Base-by-base conservation (phyloP, 1,284 basidiomycete genomes). In the Malassezia globosa region DNA sequence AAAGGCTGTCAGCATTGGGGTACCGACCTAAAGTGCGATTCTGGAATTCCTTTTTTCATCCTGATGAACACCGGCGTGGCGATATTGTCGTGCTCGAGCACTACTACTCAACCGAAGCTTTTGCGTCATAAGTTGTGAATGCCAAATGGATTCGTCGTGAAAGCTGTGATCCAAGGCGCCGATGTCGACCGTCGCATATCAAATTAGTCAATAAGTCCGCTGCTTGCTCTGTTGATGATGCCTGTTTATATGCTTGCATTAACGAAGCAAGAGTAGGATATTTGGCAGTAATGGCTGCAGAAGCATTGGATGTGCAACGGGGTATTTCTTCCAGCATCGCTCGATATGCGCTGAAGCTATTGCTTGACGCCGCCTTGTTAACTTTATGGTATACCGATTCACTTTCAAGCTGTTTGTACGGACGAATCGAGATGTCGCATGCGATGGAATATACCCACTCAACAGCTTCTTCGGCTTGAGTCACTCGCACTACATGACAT, bases 21-120 rank as follows among this genome's bases (percentile, higher is more conserved):
- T 96, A 92, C 63, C 45, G 46, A 14, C 79, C 84, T 64, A 76
- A 80, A 0, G 82, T 79, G 80, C 73, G 75, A 25, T 75, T 74
- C 10, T 83, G 83, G 59, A 80, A 83, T 60, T 78, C 81, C 18
- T 31, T 63, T 7, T 85, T 82, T 76, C 89, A 94, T 71, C 88
- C 86, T 46, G 89, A 95, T 56, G 54, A 69, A 40, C 76, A 89
- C 53, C 80, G 79, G 53, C 48, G 55, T 16, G 90, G 87, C 5
- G 83, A 82, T 1, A 81, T 95, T 23, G 75, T 78, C 34, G 80
- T 89, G 19, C 81, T 82, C 80, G 75, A 56, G 21, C 69, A 64
- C 57, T 58, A 60, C 41, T n/a, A n/a, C n/a, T 43, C 41, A 11
- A 34, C 21, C 21, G 41, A 16, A 11, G 21, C 21, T 25, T 34